Evolutionary conservation across 2,329 filamentous ascomycete species (phyloP), one percentile per base, ranked within the genome.

Genomic region (Fusarium avenaceum): DNA sequence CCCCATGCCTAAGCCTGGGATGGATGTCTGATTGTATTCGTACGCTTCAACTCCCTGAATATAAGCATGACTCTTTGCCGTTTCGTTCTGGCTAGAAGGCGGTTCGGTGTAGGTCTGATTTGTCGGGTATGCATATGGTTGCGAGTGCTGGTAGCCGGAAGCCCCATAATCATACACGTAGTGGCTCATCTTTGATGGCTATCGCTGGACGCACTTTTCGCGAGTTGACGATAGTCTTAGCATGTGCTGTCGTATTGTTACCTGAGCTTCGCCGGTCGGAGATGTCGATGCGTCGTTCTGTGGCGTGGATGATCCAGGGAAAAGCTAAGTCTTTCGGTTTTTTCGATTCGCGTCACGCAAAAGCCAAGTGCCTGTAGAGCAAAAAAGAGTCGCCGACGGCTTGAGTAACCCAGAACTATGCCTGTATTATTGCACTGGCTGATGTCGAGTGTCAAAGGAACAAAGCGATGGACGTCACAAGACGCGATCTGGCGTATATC

Each of bases 1-100:
- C 15, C 74, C 70, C 51, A 80, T 55, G 6, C 76, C 75, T 14
- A 80, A 57, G 20, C 79, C 79, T 4, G 79, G 79, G 43, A 80
- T 80, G 28, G 73, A 49, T 45, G 69, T 75, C 44, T 72, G 73
- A 43, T 74, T 75, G 42, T 72, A 72, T 8, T 73, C 67, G 32
- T 63, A 77, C 3, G 71, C 57, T 45, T 71, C 64, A 26, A 54
- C 53, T 11, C 46, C 63, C 35, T 57, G 55, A 14, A 53, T 57
- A 49, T 66, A 61, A 13, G 53, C 6, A 6, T 63, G 63, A n/a
- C 39, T 20, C 30, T 57, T 42, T 42, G 55, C 30, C 11, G 38
- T n/a, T 3, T 68, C 62, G 28, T 46, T 57, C n/a, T 63, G 24
- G 38, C 51, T 50, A 28, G 68, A 63, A 3, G 60, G 11, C 17